Percentiles rank a stretch among this genome's conserved stretches.
phyloP scores from a whole-genome alignment of 2,329 filamentous ascomycete species.

The Aplosporella prunicola region DNA sequence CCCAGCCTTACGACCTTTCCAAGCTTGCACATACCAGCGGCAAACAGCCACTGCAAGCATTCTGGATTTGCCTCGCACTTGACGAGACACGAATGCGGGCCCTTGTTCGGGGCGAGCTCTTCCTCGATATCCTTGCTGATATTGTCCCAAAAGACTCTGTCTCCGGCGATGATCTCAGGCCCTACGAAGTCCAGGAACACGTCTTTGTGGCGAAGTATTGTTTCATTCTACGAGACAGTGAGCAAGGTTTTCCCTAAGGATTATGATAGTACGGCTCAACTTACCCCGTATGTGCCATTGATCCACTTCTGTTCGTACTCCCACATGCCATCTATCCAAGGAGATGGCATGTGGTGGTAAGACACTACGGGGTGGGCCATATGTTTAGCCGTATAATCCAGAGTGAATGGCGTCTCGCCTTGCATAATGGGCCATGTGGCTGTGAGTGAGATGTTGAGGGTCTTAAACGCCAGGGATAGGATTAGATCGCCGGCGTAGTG shows the following conservation, averaged over 20 bases:
- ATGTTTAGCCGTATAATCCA: slow-evolving; percentile 27
- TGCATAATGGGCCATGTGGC: slow-evolving; percentile 37
- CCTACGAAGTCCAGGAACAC: slow-evolving; percentile 27
- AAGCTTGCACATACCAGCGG: slow-evolving; percentile 21
- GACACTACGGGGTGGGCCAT: slow-evolving; percentile 38
- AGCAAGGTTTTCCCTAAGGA: slow-evolving; percentile 22
- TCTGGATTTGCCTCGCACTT: slow-evolving; percentile 23
- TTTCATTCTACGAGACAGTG: slow-evolving; percentile 28
- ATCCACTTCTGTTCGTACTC: slow-evolving; percentile 32
- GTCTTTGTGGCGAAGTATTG: slow-evolving; percentile 27
- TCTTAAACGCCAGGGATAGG: slow-evolving; percentile 27
- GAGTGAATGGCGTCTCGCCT: slow-evolving; percentile 33
- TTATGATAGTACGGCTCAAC: too few species aligned
- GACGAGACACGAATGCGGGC: slow-evolving; percentile 20
- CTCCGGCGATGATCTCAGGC: slow-evolving; percentile 18
- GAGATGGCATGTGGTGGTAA: slow-evolving; percentile 30
- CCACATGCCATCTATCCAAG: slow-evolving; percentile 31
- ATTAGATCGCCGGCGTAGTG: slow-evolving; percentile 33
- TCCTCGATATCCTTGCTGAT: slow-evolving; percentile 19
- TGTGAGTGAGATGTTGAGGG: slow-evolving; percentile 26
- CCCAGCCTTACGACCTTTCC: slow-evolving; percentile 22
- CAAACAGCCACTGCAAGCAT: slow-evolving; percentile 28
- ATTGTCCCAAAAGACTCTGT: slow-evolving; percentile 23
- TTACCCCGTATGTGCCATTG: slow-evolving; percentile 17
- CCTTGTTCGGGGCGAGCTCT: slow-evolving; percentile 14